These are phyloP conservation scores for Sarcocystis neurona DNA, from an alignment of 169 alveolate genomes.

Conservation along the genomic window DNA sequence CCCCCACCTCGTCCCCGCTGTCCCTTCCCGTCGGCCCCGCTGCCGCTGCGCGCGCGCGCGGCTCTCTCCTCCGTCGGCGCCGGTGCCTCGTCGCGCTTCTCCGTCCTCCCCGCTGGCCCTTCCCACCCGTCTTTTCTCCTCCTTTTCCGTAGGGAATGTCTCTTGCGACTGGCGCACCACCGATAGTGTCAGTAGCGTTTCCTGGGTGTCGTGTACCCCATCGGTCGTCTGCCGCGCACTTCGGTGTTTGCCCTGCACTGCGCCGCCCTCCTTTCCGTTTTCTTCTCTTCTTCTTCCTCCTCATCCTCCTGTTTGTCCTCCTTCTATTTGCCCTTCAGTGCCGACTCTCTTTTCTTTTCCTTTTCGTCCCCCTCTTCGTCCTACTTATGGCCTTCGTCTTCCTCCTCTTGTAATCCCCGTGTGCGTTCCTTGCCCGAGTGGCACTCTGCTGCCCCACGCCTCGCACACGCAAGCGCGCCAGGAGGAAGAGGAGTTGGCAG, in stretches of 20 bases:
- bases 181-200: background rate
- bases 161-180: too few species aligned
- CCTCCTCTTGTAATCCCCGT: background rate
- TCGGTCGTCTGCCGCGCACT: background rate
- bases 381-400: background rate
- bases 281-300: background rate
- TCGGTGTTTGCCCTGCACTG: background rate
- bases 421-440: background rate
- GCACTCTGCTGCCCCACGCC: background rate
- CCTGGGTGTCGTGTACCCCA: background rate
- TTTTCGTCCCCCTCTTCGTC: background rate
- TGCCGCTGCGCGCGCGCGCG: too few species aligned
- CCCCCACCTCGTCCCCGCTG: background rate
- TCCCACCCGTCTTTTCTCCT: background rate
- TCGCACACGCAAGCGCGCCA: background rate
- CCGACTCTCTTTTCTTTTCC: background rate
- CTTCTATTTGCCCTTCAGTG: too few species aligned
- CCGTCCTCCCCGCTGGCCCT: background rate
- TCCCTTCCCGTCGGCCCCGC: background rate
- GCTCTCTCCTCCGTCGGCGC: too few species aligned
- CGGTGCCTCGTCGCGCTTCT: background rate
- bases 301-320: background rate
- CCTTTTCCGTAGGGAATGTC: background rate
- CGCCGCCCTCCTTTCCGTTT: background rate
- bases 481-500: too few species aligned